phyloP scores from a whole-genome alignment of 805 yeast genomes.

The Cyberlindnera petersonii region DNA sequence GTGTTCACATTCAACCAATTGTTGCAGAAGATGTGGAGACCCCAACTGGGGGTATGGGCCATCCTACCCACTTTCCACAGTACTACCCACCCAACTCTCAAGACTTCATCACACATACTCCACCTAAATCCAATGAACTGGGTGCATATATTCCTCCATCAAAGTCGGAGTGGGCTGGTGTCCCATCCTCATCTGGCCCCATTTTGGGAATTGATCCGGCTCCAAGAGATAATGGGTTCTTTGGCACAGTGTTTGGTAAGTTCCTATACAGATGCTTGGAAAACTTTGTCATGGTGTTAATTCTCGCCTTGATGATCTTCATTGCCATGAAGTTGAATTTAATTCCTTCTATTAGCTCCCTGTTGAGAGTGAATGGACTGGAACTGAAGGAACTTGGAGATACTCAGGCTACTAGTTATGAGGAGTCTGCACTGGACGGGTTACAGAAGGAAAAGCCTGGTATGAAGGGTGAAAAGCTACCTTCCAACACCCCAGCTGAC shows the following conservation, averaged over 20 bases:
- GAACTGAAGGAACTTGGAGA: constrained; percentile 24
- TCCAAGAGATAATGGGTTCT: constrained; percentile 18
- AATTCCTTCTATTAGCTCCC: constrained; percentile 30
- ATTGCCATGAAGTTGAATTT: constrained; percentile 29
- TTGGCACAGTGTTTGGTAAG: constrained; percentile 26
- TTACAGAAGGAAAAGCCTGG: constrained; percentile 5
- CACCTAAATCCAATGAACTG: constrained; percentile 13
- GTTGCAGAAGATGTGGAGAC: constrained; percentile 7
- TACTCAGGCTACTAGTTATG: constrained; percentile 9
- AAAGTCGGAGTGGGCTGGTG: constrained; percentile 17
- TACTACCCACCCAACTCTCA: constrained; percentile 13
- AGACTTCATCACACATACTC: constrained; percentile 15
- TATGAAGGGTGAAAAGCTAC: background rate
- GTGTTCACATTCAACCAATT: constrained; percentile 40
- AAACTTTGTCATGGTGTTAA: constrained; percentile 35
- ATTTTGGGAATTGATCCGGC: constrained; percentile 27
- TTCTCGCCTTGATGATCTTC: constrained; percentile 27
- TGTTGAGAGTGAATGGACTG: constrained; percentile 33
- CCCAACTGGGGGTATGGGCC: constrained; percentile 18
- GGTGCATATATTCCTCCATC: constrained; percentile 17
- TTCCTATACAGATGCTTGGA: constrained; percentile 36
- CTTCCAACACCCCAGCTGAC: background rate
- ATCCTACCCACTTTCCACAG: constrained; percentile 22
- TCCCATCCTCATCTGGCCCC: constrained; percentile 18
- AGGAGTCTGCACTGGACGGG: background rate